Percentiles rank a stretch among this genome's conserved stretches.
Conservation (phyloP, 2,329 filamentous ascomycete species). For the Chrysosporium keratinophilum region DNA sequence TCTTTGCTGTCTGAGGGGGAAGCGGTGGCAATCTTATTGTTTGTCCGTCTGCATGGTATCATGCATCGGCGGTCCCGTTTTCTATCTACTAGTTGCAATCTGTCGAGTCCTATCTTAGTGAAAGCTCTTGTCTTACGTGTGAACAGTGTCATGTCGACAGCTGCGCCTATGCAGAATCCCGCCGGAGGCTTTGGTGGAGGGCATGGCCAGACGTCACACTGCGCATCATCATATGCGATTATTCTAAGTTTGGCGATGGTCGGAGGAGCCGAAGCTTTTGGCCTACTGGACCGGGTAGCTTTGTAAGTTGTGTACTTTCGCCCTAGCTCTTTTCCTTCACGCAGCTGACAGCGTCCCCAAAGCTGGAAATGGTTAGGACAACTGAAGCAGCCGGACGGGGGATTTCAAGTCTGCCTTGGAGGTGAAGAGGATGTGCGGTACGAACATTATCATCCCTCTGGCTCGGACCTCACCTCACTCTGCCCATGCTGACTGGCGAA, state of each 20-base stretch:
- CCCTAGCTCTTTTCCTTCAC: background rate
- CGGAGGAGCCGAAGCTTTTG: conserved; percentile 62
- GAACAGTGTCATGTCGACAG: conserved; percentile 56
- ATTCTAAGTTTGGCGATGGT: conserved; percentile 69
- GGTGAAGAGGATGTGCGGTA: conserved; percentile 90
- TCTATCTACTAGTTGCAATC: conserved; percentile 5
- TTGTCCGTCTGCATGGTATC: background rate
- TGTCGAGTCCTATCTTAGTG: conserved; percentile 7
- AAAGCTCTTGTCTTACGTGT: conserved; percentile 14
- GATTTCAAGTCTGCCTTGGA: conserved; percentile 76
- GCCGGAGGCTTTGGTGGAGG: conserved; percentile 85
- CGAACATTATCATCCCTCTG: conserved; percentile 20
- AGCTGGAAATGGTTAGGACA: conserved; percentile 77
- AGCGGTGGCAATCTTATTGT: background rate
- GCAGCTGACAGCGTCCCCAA: background rate
- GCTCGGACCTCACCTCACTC: background rate
- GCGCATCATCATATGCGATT: conserved; percentile 79
- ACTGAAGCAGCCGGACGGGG: conserved; percentile 77
- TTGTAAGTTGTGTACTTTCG: conserved; percentile 43
- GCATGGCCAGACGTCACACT: conserved; percentile 79
- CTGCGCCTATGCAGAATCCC: conserved; percentile 69
- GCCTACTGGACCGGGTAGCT: conserved; percentile 64
- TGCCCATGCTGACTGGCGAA: conserved; percentile 13
- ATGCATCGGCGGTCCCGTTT: conserved; percentile 2
- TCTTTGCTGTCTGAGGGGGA: background rate